Base-by-base conservation (phyloP, 768 basidiomycete genomes). In the Boletus fagicola region DNA sequence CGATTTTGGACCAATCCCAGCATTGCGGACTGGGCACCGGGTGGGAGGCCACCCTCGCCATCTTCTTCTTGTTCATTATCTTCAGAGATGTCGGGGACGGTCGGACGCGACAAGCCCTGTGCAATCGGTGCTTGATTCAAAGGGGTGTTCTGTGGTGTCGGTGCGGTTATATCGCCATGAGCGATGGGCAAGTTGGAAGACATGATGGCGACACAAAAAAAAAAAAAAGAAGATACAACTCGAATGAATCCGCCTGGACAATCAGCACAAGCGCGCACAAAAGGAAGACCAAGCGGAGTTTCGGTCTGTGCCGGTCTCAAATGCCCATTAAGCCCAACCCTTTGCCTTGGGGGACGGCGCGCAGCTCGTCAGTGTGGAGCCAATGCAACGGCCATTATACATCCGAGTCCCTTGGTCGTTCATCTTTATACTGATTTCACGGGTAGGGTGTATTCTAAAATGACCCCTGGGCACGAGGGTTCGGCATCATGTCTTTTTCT, bases 71-170 rank as follows among this genome's bases (percentile, higher is more conserved):
- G 81, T 63, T 89, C 90, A 68, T 84, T 85, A 70, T 86, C 90
- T 74, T 94, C 92, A 40, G 85, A 76, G 75, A 93, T 93, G 74
- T 90, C 90, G 61, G 92, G 92, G 51, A 92, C 90, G 2, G 90
- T 88, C 10, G 94, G 94, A 65, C 91, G 85, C 46, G 92, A 94
- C 58, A 94, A 80, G 54, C 87, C 90, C 24, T 75, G 73, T 1
- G 87, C 80, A 73, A 96, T 87, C 54, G 92, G 92, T 13, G 90
- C 90, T 63, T 90, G 84, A 53, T 78, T 85, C 59, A 93, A 76
- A 12, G 94, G 94, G 4, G 94, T 96, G 76, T 97, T 96, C 77
- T 92, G 90, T 24, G 94, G 94, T 16, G 94, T 97, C 9, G 94
- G 93, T n/a, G 94, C 93, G 4, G 88, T 86, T 26, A 86, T 76